Evolutionary conservation across 441 rosid species (phyloP), one percentile per base, ranked within the genome.

Genomic region (Populus hybrid): DNA sequence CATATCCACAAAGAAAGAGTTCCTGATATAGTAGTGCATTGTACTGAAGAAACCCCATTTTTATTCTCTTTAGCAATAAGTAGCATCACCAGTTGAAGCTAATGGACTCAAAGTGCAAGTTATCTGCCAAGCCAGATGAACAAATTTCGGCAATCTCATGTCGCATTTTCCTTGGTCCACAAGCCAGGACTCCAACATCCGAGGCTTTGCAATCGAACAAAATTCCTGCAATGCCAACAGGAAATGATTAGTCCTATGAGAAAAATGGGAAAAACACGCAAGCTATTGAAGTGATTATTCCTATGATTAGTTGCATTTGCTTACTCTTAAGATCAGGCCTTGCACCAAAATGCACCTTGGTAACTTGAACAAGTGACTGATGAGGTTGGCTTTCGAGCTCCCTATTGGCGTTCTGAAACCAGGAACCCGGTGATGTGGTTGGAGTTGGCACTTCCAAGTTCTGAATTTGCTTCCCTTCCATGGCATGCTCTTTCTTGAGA

Each of bases 101-200:
- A 77, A 90, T 89, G 24, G 95, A 91, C 84, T 94, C 97, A 54
- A 89, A 93, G 54, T 88, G 88, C 74, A 91, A 82, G 79, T 87
- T 89, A 34, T 80, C 76, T 18, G 87, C 82, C 65, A 77, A 76
- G 35, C 87, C 84, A 14, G 90, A 89, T 1, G 92, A 86, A 73
- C 98, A 93, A 2, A 92, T 85, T 67, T 72, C 84, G 8, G 98
- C 97, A 21, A 89, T 93, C 8, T 93, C 93, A 32, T 87, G 99
- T 72, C 97, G 84, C 93, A 93, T 74, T 81, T 79, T 87, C 85
- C 71, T 89, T 6, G 99, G 98, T 24, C 97, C 98, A 77, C 90
- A 85, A 75, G 74, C 93, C 14, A 93, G 78, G 70, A 95, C 93
- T 65, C 97, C 97, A 38, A 92, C 88, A 54, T 85, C 89, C 2